phyloP scores from a whole-genome alignment of 352 stramenopile species.

The Discostella stelligera region DNA sequence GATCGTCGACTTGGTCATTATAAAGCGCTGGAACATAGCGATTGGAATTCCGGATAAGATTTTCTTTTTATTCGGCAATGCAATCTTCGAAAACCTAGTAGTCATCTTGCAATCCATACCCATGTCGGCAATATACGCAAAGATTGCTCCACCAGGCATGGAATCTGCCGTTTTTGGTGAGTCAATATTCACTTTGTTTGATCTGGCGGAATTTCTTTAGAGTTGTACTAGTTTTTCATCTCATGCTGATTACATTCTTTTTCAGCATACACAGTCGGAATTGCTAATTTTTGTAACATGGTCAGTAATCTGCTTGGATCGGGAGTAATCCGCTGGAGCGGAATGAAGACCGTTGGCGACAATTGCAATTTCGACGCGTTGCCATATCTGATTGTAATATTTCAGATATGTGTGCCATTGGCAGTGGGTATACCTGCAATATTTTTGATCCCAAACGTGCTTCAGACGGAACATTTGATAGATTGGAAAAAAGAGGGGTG shows the following conservation, averaged over 20 bases:
- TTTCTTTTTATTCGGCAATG: constrained; percentile 52
- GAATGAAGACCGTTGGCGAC: constrained; percentile 48
- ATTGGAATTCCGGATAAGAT: constrained; percentile 52
- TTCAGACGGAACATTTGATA: constrained; percentile 52
- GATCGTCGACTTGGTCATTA: constrained; percentile 49
- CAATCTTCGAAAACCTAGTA: constrained; percentile 49
- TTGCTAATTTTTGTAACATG: constrained; percentile 50
- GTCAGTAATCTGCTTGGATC: constrained; percentile 42
- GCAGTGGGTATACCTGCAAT: constrained; percentile 43
- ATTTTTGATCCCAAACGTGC: constrained; percentile 45
- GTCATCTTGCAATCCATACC: constrained; percentile 27
- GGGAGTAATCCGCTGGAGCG: constrained; percentile 50
- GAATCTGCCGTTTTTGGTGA: constrained; percentile 22
- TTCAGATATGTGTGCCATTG: constrained; percentile 45
- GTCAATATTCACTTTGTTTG: neutral
- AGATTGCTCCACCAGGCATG: constrained; percentile 43
- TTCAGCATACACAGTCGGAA: constrained; percentile 48
- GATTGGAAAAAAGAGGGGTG: constrained; percentile 54
- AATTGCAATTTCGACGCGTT: constrained; percentile 46
- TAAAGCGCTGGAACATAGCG: constrained; percentile 47
- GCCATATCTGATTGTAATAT: constrained; percentile 40
- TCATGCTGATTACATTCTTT: neutral
- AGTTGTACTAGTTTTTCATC: constrained; percentile 12
- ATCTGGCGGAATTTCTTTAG: too few relatives aligned
- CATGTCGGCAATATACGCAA: constrained; percentile 33